Evolutionary conservation across 345 rosid species (phyloP).

Genomic region (Trapa bicornis): DNA sequence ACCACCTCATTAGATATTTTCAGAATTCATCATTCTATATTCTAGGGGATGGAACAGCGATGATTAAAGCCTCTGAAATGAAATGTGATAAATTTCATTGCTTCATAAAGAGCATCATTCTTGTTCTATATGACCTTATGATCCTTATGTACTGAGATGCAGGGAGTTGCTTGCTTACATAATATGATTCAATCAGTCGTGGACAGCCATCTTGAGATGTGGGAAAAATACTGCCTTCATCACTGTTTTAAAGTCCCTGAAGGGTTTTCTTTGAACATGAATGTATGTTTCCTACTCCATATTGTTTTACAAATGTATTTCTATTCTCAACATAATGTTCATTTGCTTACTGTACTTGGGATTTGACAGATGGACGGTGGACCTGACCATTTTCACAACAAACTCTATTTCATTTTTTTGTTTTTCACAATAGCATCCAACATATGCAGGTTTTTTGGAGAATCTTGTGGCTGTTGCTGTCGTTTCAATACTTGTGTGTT

Average conservation of each 20-base stretch:
- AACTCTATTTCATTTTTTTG: too few species aligned
- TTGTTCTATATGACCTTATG: background rate
- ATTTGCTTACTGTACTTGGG: conserved; percentile 11
- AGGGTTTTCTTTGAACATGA: conserved; percentile 40
- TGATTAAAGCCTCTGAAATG: background rate
- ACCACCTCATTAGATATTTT: background rate
- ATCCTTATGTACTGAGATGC: conserved; percentile 3
- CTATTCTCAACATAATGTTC: background rate
- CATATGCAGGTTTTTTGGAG: too few species aligned
- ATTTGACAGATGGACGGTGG: background rate
- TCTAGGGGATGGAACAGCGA: background rate
- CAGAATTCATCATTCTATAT: background rate
- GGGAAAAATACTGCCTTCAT: conserved; percentile 63
- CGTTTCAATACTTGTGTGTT: too few species aligned
- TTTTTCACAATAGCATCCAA: too few species aligned
- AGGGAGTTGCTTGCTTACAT: conserved; percentile 54
- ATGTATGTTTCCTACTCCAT: conserved; percentile 29
- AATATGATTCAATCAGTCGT: conserved; percentile 36
- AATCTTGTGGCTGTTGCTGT: too few species aligned
- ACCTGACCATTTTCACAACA: too few species aligned
- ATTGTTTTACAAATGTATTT: background rate
- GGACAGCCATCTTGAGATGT: conserved; percentile 35
- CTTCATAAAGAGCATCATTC: background rate
- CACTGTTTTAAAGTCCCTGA: conserved; percentile 66
- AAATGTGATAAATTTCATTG: background rate